These are phyloP conservation scores for Lactarius sp. DNA, from an alignment of 768 basidiomycete genomes.

Conservation along the genomic window DNA sequence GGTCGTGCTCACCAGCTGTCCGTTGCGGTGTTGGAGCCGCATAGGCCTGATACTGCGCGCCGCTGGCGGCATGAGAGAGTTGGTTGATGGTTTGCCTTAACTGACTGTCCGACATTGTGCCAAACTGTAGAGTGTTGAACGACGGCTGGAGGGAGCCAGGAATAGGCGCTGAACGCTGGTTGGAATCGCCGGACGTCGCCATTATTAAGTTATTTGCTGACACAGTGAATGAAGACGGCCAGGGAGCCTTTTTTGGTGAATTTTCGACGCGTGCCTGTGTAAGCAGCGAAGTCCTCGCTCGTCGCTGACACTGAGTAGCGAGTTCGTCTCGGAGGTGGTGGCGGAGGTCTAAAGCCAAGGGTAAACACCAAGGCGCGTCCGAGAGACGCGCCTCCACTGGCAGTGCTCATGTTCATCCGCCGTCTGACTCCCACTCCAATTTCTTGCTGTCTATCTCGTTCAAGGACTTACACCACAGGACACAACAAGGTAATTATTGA, in stretches of 20 bases:
- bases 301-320: slow-evolving; percentile 1
- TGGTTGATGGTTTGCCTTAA: slow-evolving; percentile 60
- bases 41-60: slow-evolving; percentile 35
- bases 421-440: neutral
- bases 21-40: slow-evolving; percentile 32
- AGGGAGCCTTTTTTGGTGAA: slow-evolving; percentile 25
- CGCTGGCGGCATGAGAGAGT: slow-evolving; percentile 36
- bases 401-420: slow-evolving; percentile 3
- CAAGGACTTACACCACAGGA: neutral
- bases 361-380: neutral
- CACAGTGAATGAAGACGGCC: slow-evolving; percentile 16
- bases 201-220: slow-evolving; percentile 14
- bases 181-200: slow-evolving; percentile 20
- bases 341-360: neutral
- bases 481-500: slow-evolving; percentile 39
- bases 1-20: slow-evolving; percentile 10
- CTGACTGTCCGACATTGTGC: slow-evolving; percentile 55
- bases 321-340: neutral
- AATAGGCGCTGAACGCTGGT: slow-evolving; percentile 15
- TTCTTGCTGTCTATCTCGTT: neutral
- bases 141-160: slow-evolving; percentile 3
- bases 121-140: slow-evolving; percentile 31
- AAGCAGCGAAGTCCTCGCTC: neutral
- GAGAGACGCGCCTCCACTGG: slow-evolving; percentile 27
- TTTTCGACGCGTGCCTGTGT: slow-evolving; percentile 31